phyloP scores from a whole-genome alignment of 75 land plant genomes.

The Pseudotsuga menziesii region DNA sequence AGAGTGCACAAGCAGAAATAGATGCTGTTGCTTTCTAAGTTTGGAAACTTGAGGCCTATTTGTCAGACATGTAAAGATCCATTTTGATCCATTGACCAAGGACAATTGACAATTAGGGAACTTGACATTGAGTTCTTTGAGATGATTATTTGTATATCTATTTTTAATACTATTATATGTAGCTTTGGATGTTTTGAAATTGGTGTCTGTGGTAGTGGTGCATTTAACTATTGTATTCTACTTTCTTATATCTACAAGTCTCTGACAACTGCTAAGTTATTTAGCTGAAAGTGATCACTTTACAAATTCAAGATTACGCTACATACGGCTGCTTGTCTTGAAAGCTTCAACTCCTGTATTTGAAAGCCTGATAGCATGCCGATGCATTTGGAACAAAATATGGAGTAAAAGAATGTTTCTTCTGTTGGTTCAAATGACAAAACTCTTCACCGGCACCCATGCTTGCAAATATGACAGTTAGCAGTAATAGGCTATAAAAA shows the following conservation, averaged over 20 bases:
- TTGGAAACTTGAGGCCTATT: background rate
- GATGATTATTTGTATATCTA: background rate
- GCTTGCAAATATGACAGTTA: too few relatives aligned
- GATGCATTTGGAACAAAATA: too few relatives aligned
- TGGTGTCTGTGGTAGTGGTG: background rate
- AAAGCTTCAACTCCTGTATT: background rate
- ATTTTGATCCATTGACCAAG: background rate
- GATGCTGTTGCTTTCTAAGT: conserved; percentile 54
- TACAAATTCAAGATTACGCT: background rate
- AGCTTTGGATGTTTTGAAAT: conserved; percentile 2
- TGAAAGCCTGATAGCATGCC: background rate
- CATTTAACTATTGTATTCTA: background rate
- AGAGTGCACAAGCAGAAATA: conserved; percentile 71
- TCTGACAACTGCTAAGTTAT: background rate
- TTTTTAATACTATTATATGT: background rate
- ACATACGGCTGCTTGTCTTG: background rate
- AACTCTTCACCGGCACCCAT: too few relatives aligned
- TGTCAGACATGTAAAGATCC: background rate
- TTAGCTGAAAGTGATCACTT: background rate
- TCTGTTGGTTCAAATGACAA: too few relatives aligned
- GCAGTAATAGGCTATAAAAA: too few relatives aligned
- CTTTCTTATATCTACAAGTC: background rate
- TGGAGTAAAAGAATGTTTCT: too few relatives aligned
- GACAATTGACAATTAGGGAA: background rate
- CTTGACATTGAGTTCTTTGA: background rate